A percentile compares a stretch with the other conserved stretches of the same genome.
phyloP scores from a whole-genome alignment of 1,284 basidiomycete species.

The Moniliophthora roreri region DNA sequence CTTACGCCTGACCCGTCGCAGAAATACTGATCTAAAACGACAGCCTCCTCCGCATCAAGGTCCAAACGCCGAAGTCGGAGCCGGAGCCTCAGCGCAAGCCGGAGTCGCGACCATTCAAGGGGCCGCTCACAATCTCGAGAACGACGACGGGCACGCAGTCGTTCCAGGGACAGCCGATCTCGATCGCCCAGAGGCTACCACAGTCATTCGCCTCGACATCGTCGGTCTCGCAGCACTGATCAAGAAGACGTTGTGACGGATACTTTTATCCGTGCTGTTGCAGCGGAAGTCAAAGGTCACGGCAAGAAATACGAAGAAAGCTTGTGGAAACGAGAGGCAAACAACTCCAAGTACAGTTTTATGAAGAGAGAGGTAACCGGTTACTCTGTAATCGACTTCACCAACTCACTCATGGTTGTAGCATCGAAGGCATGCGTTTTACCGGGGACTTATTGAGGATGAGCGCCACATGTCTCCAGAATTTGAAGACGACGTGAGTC shows the following conservation, averaged over 20 bases:
- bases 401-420: constrained; percentile 31
- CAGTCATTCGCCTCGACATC: constrained; percentile 31
- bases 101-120: constrained; percentile 36
- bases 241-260: constrained; percentile 73
- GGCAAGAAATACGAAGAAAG: constrained; percentile 77
- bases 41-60: constrained; percentile 17
- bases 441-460: constrained; percentile 72
- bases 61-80: constrained; percentile 35
- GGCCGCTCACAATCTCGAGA: constrained; percentile 38
- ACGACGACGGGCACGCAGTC: constrained; percentile 38
- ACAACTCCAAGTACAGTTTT: constrained; percentile 84
- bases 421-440: constrained; percentile 83
- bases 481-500: constrained; percentile 83
- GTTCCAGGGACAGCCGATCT: constrained; percentile 43
- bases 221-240: constrained; percentile 37
- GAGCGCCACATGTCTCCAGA: constrained; percentile 58
- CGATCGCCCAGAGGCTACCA: constrained; percentile 38
- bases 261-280: constrained; percentile 82
- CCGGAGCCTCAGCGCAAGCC: constrained; percentile 27
- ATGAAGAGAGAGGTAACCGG: constrained; percentile 65
- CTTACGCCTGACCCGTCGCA: neutral
- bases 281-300: constrained; percentile 80
- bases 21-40: neutral
- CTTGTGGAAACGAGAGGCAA: constrained; percentile 73
- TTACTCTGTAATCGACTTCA: neutral